phyloP scores from a whole-genome alignment of 768 basidiomycete genomes.

The Suillus cothurnatus region DNA sequence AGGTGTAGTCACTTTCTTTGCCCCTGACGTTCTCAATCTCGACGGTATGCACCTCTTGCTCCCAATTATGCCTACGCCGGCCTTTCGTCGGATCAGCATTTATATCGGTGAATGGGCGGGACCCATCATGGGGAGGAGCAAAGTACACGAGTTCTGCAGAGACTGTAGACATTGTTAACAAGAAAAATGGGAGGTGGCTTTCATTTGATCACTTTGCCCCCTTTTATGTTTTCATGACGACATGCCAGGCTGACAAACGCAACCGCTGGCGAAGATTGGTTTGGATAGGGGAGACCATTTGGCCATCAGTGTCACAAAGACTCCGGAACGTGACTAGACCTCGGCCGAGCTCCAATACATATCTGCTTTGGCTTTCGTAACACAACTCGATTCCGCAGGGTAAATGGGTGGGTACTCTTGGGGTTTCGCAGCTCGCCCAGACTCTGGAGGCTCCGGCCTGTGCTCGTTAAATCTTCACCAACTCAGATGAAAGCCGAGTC shows the following conservation, averaged over 20 bases:
- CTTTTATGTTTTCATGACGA: background rate
- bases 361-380: background rate
- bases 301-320: too few relatives aligned
- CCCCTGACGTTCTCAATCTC: conserved; percentile 57
- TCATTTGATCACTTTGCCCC: background rate
- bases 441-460: background rate
- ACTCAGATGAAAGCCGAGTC: background rate
- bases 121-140: conserved; percentile 40
- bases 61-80: conserved; percentile 40
- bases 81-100: conserved; percentile 39
- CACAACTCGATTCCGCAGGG: background rate
- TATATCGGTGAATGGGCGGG: conserved; percentile 40
- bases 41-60: conserved; percentile 29
- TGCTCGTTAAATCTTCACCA: background rate
- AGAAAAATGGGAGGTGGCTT: background rate
- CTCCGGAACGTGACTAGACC: background rate
- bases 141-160: conserved; percentile 40
- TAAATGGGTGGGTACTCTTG: background rate
- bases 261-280: background rate
- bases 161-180: conserved; percentile 2
- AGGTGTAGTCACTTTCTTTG: conserved; percentile 43
- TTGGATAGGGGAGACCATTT: background rate
- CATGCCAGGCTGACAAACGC: background rate
- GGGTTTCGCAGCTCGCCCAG: background rate
- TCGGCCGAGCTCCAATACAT: background rate